These are phyloP conservation scores for Parastagonospora avenae DNA, from an alignment of 2,329 filamentous ascomycete genomes.

Conservation along the genomic window DNA sequence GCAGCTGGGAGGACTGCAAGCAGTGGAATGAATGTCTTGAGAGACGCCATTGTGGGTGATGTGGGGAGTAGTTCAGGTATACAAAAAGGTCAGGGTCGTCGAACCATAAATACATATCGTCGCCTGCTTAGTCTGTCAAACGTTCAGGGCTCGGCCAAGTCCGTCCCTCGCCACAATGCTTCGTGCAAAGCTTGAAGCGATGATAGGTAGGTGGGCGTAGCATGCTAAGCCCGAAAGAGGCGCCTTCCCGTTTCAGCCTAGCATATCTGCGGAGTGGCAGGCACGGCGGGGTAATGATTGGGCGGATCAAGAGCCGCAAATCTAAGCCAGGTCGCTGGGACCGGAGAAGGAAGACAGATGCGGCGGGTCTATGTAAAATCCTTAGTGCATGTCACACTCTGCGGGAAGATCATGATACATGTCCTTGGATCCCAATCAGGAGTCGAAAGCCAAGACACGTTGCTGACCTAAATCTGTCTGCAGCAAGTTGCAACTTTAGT, in stretches of 20 bases:
- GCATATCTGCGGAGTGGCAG: neutral
- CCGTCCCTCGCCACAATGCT: conserved; percentile 31
- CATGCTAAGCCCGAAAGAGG: conserved; percentile 20
- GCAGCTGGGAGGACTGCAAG: conserved; percentile 29
- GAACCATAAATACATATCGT: conserved; percentile 9
- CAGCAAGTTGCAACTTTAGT: too few species aligned
- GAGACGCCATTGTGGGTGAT: conserved; percentile 24
- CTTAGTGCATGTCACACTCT: too few species aligned
- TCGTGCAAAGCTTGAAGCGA: conserved; percentile 10
- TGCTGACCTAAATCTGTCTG: too few species aligned
- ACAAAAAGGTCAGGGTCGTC: conserved; percentile 1
- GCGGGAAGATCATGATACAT: too few species aligned
- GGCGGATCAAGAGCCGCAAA: neutral
- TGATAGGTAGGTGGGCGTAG: conserved; percentile 25
- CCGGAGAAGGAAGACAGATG: neutral
- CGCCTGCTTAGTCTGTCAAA: conserved; percentile 3
- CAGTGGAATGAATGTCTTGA: conserved; percentile 30
- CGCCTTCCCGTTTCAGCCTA: conserved; percentile 3
- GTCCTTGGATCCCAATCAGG: too few species aligned
- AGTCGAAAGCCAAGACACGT: too few species aligned
- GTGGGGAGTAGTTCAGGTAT: neutral
- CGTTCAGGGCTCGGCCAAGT: conserved; percentile 33
- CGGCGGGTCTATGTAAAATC: neutral
- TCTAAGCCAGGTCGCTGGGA: conserved; percentile 1
- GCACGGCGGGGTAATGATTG: neutral